Evolutionary conservation across 805 yeast species (phyloP).

Genomic region (Vanderwaltozyma yarrowii): DNA sequence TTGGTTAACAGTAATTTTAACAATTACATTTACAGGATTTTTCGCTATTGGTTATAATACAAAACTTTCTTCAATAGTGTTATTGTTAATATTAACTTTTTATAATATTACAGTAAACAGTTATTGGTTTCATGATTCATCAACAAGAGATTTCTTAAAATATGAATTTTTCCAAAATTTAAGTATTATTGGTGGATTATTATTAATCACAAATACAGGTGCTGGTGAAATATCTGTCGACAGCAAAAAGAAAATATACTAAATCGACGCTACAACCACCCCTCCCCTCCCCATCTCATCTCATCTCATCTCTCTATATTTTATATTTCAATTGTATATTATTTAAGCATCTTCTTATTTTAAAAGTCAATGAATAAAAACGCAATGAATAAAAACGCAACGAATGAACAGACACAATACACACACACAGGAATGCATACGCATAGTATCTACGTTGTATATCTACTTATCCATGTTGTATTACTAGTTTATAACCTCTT

Average conservation of each 20-base stretch:
- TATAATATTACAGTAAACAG: conserved; percentile 77
- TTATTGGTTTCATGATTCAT: conserved; percentile 71
- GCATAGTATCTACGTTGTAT: too few relatives aligned
- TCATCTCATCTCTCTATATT: too few relatives aligned
- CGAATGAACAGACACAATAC: too few relatives aligned
- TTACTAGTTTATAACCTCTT: too few relatives aligned
- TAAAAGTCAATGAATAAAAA: too few relatives aligned
- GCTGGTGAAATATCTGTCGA: conserved; percentile 92
- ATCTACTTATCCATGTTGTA: too few relatives aligned
- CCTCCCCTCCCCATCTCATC: too few relatives aligned
- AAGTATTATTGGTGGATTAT: conserved; percentile 88
- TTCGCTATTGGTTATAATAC: conserved; percentile 92
- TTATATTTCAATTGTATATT: too few relatives aligned
- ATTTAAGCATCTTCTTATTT: too few relatives aligned
- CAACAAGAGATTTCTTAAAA: conserved; percentile 74
- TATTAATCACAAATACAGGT: conserved; percentile 87
- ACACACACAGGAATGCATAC: too few relatives aligned
- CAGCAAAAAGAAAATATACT: conserved; percentile 90
- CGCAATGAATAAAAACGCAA: too few relatives aligned
- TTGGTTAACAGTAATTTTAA: conserved; percentile 58
- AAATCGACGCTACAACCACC: not conserved
- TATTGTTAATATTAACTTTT: conserved; percentile 57
- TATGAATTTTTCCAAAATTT: conserved; percentile 93
- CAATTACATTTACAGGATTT: conserved; percentile 61
- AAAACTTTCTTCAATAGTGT: conserved; percentile 66